These are phyloP conservation scores for Fusarium papillatum DNA, from an alignment of 2,329 filamentous ascomycete genomes.

Conservation along the genomic window DNA sequence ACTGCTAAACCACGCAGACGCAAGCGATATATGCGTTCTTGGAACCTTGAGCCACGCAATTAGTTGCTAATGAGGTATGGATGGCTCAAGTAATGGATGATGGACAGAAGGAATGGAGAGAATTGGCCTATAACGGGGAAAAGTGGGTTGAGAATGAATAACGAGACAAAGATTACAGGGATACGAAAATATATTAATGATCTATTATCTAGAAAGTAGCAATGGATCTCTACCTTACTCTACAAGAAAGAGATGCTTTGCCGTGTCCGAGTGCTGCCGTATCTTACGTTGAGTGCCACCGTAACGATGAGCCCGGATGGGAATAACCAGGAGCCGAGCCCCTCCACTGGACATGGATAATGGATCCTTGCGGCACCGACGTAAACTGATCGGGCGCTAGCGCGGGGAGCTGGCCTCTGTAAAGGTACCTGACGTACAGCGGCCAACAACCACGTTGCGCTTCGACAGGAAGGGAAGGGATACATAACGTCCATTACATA, in stretches of 20 bases:
- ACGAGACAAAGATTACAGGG: neutral
- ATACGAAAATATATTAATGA: neutral
- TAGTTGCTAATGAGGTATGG: neutral
- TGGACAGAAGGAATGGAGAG: neutral
- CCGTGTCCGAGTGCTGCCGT: neutral
- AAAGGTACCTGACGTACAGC: slow-evolving; percentile 28
- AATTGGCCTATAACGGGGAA: neutral
- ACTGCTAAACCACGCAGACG: neutral
- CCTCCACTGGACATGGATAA: slow-evolving; percentile 6
- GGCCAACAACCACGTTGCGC: slow-evolving; percentile 45
- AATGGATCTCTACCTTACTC: neutral
- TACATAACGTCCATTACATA: slow-evolving; percentile 5
- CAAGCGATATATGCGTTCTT: slow-evolving; percentile 8
- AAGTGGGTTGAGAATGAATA: neutral
- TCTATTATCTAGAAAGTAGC: neutral
- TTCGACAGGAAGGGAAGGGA: slow-evolving; percentile 16
- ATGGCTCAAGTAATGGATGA: neutral
- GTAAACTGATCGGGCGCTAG: slow-evolving; percentile 33
- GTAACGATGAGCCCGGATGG: neutral
- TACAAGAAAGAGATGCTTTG: neutral
- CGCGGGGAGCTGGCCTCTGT: slow-evolving; percentile 38
- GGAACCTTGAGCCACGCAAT: slow-evolving; percentile 11
- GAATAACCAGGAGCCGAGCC: slow-evolving; percentile 19
- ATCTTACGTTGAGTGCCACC: neutral
- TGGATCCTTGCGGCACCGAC: neutral